phyloP scores from a whole-genome alignment of 768 basidiomycete genomes.

The Wakefieldia striispora region DNA sequence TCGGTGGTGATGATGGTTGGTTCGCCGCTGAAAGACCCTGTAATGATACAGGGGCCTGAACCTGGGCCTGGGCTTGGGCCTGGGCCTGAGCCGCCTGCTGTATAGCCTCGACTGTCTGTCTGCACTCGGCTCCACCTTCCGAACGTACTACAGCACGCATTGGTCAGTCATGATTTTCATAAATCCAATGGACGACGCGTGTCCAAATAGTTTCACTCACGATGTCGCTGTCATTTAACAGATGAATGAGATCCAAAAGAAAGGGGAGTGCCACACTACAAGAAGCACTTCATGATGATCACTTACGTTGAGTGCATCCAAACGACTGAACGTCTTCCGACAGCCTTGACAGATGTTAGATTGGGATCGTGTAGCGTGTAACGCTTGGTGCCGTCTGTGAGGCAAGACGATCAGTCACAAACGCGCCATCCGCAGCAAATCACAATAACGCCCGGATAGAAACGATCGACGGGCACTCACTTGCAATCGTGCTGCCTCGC shows the following conservation, averaged over 20 bases:
- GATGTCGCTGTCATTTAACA: constrained; percentile 58
- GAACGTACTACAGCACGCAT: constrained; percentile 60
- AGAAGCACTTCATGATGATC: constrained; percentile 30
- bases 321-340: constrained; percentile 89
- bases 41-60: constrained; percentile 16
- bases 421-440: not conserved
- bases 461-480: constrained; percentile 44
- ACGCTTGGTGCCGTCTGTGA: constrained; percentile 79
- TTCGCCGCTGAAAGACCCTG: constrained; percentile 22
- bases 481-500: constrained; percentile 98
- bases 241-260: constrained; percentile 25
- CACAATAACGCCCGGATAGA: not conserved
- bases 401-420: constrained; percentile 6
- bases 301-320: constrained; percentile 93
- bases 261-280: constrained; percentile 15
- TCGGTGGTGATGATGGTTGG: constrained; percentile 18
- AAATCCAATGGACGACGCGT: constrained; percentile 21
- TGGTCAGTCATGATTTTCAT: constrained; percentile 27
- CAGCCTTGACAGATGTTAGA: constrained; percentile 88
- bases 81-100: constrained; percentile 32
- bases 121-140: constrained; percentile 80
- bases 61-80: constrained; percentile 17
- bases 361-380: constrained; percentile 81
- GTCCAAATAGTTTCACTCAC: constrained; percentile 47
- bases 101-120: constrained; percentile 41